Percentiles rank a stretch among this genome's conserved stretches.
These are phyloP conservation scores for Bipolaris oryzae DNA, from an alignment of 2,329 filamentous ascomycete genomes.

Conservation along the genomic window DNA sequence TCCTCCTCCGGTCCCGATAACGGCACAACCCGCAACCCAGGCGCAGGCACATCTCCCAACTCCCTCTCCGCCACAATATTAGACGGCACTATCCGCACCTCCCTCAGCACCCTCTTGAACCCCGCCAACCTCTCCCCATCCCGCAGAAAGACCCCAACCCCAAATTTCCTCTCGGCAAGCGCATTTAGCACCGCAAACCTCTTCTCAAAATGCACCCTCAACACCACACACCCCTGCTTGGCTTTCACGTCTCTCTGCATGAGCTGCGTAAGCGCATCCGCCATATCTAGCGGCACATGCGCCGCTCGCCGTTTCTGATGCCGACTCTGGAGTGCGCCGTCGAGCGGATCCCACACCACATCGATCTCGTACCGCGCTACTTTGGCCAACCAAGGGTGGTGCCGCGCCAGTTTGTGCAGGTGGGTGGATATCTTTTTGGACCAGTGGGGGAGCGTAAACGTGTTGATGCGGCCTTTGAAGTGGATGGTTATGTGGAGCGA, in stretches of 20 bases:
- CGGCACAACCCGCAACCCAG: background rate
- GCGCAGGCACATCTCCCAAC: background rate
- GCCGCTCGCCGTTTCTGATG: slow-evolving; percentile 25
- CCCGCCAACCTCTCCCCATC: background rate
- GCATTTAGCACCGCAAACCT: slow-evolving; percentile 17
- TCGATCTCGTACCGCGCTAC: slow-evolving; percentile 31
- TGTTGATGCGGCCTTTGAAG: slow-evolving; percentile 36
- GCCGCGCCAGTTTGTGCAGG: slow-evolving; percentile 32
- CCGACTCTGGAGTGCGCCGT: slow-evolving; percentile 22
- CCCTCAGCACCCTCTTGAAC: slow-evolving; percentile 7
- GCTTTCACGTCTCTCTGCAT: slow-evolving; percentile 20
- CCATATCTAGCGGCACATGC: slow-evolving; percentile 27
- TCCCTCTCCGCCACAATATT: background rate
- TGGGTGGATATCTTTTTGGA: slow-evolving; percentile 29
- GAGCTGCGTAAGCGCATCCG: slow-evolving; percentile 20
- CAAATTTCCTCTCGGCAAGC: slow-evolving; percentile 16
- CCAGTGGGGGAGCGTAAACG: slow-evolving; percentile 38
- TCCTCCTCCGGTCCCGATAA: background rate
- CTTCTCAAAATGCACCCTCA: slow-evolving; percentile 22
- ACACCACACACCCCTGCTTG: slow-evolving; percentile 21
- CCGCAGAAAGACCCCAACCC: slow-evolving; percentile 20
- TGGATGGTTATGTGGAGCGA: slow-evolving; percentile 29
- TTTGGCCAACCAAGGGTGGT: slow-evolving; percentile 33
- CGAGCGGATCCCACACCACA: slow-evolving; percentile 32
- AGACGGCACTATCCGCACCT: slow-evolving; percentile 18